Evolutionary conservation across 2,329 filamentous ascomycete species (phyloP).

Genomic region (Aschersonia sp.): DNA sequence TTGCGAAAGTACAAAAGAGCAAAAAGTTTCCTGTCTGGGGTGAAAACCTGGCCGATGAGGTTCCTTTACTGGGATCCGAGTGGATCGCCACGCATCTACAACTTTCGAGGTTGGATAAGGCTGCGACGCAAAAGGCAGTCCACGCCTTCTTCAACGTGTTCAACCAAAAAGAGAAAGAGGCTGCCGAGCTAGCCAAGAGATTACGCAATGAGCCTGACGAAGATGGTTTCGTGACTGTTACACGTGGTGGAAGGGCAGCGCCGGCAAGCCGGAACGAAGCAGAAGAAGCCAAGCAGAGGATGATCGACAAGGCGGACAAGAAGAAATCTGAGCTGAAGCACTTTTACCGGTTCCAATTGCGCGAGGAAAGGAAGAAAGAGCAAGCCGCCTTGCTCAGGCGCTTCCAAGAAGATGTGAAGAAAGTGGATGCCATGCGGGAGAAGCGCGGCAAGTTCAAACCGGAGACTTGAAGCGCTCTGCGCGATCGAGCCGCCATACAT

Average conservation of each 20-base stretch:
- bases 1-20: conserved; percentile 43
- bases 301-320: conserved; percentile 47
- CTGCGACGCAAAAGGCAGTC: conserved; percentile 54
- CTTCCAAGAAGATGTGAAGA: conserved; percentile 64
- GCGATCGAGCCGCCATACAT: neutral
- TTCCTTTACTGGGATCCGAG: conserved; percentile 40
- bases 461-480: conserved; percentile 21
- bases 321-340: conserved; percentile 51
- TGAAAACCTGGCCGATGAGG: conserved; percentile 38
- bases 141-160: conserved; percentile 83
- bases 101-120: conserved; percentile 55
- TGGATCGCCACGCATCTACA: conserved; percentile 53
- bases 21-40: conserved; percentile 57
- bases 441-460: conserved; percentile 48
- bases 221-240: conserved; percentile 91
- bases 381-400: conserved; percentile 52
- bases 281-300: conserved; percentile 41
- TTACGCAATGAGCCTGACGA: conserved; percentile 73
- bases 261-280: conserved; percentile 61
- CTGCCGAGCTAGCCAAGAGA: conserved; percentile 43
- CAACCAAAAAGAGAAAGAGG: conserved; percentile 53
- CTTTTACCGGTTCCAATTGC: conserved; percentile 74
- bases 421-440: conserved; percentile 56
- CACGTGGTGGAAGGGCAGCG: conserved; percentile 59
- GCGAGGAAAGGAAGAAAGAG: conserved; percentile 64